Evolutionary conservation across 2,329 filamentous ascomycete species (phyloP), one percentile per base, ranked within the genome.

Genomic region (Sodiomyces alkalinus): DNA sequence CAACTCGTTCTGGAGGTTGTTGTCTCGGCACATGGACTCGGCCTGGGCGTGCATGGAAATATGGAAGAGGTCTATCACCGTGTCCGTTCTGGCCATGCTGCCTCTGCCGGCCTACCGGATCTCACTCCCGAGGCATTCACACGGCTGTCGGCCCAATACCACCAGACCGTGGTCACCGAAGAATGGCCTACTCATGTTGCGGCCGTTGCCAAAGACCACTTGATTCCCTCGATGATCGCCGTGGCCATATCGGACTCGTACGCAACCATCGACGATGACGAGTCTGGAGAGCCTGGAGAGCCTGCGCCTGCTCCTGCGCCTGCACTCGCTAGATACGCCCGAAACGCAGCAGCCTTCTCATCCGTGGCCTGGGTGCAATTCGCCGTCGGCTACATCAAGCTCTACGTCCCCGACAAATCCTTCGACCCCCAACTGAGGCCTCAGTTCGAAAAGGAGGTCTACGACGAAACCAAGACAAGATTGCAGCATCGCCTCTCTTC

Each of bases 381-480:
- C 34, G 77, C 81, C 2, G 53, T 86, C 13, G 75, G 76, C 11
- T 70, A 77, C 21, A 60, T 96, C 26, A 68, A 69, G 36, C 62
- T 94, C 3, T 94, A 87, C 44, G 74, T 96, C 3, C 86, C 92
- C 0, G 78, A 92, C 48, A 75, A 77, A 39, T 68, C 80, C 4
- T 90, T 87, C 42, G 90, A 98, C 48, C 90, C 90, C 2, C 68
- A 75, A 33, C 58, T 75, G 33, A 60, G 67, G 28, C 68, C 70
- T 5, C 59, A 68, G 28, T 66, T 93, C 12, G 75, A 83, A 40
- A 67, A 71, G 13, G 57, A 64, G 23, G 68, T 65, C 29, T 60
- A 65, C 30, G 47, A 60, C 23, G 58, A 73, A 32, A 60, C 79
- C 21, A 64, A 68, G 26, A 38, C 47, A 3, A 56, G 63, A 7